A percentile compares a stretch with the other conserved stretches of the same genome.
Conservation (phyloP, 495 filamentous ascomycete genomes). For the Chaetomium cochliodes region DNA sequence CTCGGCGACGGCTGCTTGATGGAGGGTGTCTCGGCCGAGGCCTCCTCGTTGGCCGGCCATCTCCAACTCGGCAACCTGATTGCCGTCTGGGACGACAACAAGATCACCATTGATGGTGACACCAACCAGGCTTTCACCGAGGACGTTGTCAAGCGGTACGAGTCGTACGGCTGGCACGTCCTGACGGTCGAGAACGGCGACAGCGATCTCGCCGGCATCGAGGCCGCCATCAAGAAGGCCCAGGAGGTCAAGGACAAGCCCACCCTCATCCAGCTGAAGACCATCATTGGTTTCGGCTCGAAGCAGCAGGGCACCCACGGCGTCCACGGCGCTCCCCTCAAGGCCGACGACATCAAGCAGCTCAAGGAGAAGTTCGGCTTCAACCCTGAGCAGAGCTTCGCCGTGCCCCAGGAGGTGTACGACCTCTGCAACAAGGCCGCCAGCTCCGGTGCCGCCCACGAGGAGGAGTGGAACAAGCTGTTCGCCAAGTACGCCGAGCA, state of each 20-base stretch:
- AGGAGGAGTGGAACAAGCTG: conserved; percentile 94
- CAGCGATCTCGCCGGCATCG: conserved; percentile 82
- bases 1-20: conserved; percentile 98
- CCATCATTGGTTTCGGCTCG: conserved; percentile 97
- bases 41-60: conserved; percentile 89
- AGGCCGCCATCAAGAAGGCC: conserved; percentile 79
- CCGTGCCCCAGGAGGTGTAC: conserved; percentile 91
- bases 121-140: conserved; percentile 96
- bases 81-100: conserved; percentile 96
- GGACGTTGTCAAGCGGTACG: conserved; percentile 92
- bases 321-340: conserved; percentile 94
- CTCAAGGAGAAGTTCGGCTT: conserved; percentile 95
- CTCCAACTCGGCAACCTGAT: conserved; percentile 97
- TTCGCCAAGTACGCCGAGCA: conserved; percentile 79
- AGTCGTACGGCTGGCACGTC: conserved; percentile 96
- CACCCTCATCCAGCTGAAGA: conserved; percentile 93
- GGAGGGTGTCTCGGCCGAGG: conserved; percentile 96
- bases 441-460: conserved; percentile 79
- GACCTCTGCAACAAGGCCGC: conserved; percentile 82
- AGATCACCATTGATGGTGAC: conserved; percentile 89
- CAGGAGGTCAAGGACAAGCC: conserved; percentile 93
- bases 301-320: conserved; percentile 87
- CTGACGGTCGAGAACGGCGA: conserved; percentile 87
- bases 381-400: conserved; percentile 90
- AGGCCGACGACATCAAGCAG: conserved; percentile 85